Evolutionary conservation across 1,284 basidiomycete genomes (phyloP), one percentile per base, ranked within the genome.

Genomic region (Fomitiporia mediterranea): DNA sequence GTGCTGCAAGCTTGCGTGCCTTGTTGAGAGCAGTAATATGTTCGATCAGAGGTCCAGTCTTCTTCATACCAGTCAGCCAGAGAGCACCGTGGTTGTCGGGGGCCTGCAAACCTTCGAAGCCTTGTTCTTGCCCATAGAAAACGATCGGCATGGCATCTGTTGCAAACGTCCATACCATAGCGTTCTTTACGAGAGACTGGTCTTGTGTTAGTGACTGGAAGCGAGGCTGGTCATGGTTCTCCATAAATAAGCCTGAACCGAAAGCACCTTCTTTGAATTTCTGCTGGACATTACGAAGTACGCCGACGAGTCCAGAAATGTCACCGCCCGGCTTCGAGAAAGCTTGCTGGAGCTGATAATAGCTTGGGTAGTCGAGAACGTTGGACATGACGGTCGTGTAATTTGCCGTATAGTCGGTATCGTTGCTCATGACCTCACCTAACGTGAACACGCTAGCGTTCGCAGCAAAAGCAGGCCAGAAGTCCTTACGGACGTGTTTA

Each of bases 51-150:
- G 76, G 71, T 59, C 80, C 76, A 55, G 77, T 68, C 17, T 73
- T 70, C 32, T 71, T 64, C 60, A 81, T 84, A 19, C 71, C 77
- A 4, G 79, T 75, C 8, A 75, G 69, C 82, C 83, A 86, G n/a
- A 86, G 70, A 80, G 83, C 79, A 69, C 85, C 84, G 50, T 82
- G 83, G 62, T 84, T 86, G 17, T 62, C 64, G 71, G 64, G 80
- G 66, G 83, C 68, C 32, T 19, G 43, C 19, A n/a, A 74, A 8
- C 79, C 79, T 21, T 63, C 65, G 64, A 78, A 74, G 17, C 74
- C 74, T 66, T 81, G 73, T 64, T 82, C 80, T 59, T 78, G 76
- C 3, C 81, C 81, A 59, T 79, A 78, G 64, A 82, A 82, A 6
- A 80, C 64, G 55, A 82, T 77, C 0, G 82, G 81, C 53, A 82